Base-by-base conservation (phyloP, 2,329 filamentous ascomycete genomes). In the Phialocephala sp. region DNA sequence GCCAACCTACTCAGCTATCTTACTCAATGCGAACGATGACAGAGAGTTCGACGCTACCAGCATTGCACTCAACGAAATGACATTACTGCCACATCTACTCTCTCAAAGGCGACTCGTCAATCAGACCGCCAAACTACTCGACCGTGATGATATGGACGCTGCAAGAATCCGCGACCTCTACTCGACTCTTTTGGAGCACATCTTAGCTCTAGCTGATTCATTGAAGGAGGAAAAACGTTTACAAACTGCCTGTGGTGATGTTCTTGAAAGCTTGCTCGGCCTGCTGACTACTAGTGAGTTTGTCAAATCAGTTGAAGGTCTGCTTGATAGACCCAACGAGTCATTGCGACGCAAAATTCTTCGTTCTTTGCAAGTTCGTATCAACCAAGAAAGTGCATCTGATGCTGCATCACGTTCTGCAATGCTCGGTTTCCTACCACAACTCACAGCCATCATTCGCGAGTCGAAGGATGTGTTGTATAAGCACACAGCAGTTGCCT, bases 261-360 rank as follows among this genome's bases (percentile, higher is more conserved):
- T 92, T 0, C 83, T 98, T 57, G 88, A 91, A 20, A 90, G 91
- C 68, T 82, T 97, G n/a, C 84, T 99, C 59, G 90, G 92, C 68
- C 85, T 97, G 8, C 84, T 97, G 50, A 94, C 94, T 0, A 93
- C 94, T 2, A 85, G 88, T 60, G 93, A 97, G 78, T 95, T 98
- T 77, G 88, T 98, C 77, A 92, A 92, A 76, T 91, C 93, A 11
- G 90, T 96, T 47, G 92, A 97, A 75, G 87, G 88, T 35, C 83
- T 99, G 36, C 87, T 98, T 41, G 87, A 91, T 70, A 87, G 90
- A 58, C 88, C 91, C 6, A 89, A 93, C 69, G 85, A 92, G 71
- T 87, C 91, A 58, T 83, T 94, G 59, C 91, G 91, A 1, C 89
- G 91, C 70, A 94, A 92, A 79, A 92, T 93, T 58, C 86, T 94